phyloP scores from a whole-genome alignment of 441 rosid species.

The Populus hybrid region DNA sequence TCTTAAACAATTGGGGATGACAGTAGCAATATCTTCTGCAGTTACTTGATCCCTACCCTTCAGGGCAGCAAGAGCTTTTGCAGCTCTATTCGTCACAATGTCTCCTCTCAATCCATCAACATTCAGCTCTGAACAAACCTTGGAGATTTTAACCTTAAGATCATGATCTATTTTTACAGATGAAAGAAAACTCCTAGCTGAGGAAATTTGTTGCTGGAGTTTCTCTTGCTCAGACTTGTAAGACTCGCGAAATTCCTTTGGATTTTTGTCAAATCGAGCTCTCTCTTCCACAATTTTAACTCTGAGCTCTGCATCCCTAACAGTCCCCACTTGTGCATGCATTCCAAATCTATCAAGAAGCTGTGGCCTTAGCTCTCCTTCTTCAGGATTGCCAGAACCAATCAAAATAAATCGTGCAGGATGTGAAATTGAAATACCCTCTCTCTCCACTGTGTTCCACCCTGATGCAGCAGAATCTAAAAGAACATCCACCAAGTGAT shows the following conservation, averaged over 20 bases:
- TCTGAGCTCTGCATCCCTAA: slow-evolving; percentile 86
- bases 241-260: slow-evolving; percentile 76
- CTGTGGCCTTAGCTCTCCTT: slow-evolving; percentile 96
- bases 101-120: slow-evolving; percentile 96
- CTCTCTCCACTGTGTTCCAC: slow-evolving; percentile 98
- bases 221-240: slow-evolving; percentile 72
- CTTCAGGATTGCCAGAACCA: slow-evolving; percentile 98
- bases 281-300: slow-evolving; percentile 96
- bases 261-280: slow-evolving; percentile 72
- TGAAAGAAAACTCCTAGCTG: slow-evolving; percentile 62
- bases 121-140: slow-evolving; percentile 84
- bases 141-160: slow-evolving; percentile 85
- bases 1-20: slow-evolving; percentile 89
- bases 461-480: slow-evolving; percentile 98
- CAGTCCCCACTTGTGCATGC: slow-evolving; percentile 98
- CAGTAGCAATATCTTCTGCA: slow-evolving; percentile 84
- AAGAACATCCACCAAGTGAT: slow-evolving; percentile 93
- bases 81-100: slow-evolving; percentile 85
- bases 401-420: slow-evolving; percentile 97
- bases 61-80: slow-evolving; percentile 86
- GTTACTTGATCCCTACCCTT: slow-evolving; percentile 79
- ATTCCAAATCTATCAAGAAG: slow-evolving; percentile 93
- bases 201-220: slow-evolving; percentile 72
- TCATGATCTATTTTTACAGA: slow-evolving; percentile 75
- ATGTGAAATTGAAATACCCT: slow-evolving; percentile 94